Percentiles rank a stretch among this genome's conserved stretches.
Conservation (phyloP, 352 stramenopile species). For the Blastocystis sp. region DNA sequence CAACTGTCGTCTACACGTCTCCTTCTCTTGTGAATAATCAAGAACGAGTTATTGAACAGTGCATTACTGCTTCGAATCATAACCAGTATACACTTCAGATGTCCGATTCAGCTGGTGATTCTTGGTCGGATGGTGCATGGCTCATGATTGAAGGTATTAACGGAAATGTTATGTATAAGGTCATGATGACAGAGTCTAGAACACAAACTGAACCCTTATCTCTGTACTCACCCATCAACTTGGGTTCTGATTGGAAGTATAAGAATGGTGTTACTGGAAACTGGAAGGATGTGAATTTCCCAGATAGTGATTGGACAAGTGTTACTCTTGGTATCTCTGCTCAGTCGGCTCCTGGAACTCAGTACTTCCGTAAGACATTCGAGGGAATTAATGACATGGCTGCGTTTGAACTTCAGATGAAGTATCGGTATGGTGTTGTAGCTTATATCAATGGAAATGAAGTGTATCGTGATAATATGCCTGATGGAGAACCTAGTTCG, state of each 20-base stretch:
- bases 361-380: conserved; percentile 53
- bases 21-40: neutral
- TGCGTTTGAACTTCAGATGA: neutral
- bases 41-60: neutral
- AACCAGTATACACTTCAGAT: conserved; percentile 1
- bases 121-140: neutral
- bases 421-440: neutral
- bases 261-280: neutral
- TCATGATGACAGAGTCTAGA: neutral
- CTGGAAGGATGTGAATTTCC: neutral
- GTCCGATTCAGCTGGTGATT: neutral
- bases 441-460: conserved; percentile 21
- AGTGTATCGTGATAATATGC: conserved; percentile 22
- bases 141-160: neutral
- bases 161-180: neutral
- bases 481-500: neutral
- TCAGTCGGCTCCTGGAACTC: neutral
- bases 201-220: neutral
- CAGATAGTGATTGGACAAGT: neutral
- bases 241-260: neutral
- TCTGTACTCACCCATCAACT: neutral
- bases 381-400: neutral
- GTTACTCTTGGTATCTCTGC: neutral
- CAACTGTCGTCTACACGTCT: neutral
- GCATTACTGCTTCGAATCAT: neutral